Evolutionary conservation across 148 eudicot species (phyloP).

Genomic region (Vaccinium darrowii): DNA sequence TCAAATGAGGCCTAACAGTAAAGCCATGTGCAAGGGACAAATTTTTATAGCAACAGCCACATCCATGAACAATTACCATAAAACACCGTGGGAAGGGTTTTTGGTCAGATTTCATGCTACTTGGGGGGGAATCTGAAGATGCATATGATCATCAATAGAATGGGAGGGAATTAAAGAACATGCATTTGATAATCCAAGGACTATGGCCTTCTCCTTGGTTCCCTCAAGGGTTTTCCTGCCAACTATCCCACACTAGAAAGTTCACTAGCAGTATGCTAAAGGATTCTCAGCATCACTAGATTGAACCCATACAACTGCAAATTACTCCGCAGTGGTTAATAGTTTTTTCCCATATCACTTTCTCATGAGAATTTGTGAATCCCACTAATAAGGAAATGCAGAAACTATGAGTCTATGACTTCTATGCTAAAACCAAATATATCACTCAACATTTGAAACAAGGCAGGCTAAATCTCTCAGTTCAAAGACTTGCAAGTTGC

Average conservation of each 20-base stretch:
- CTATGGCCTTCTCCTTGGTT: background rate
- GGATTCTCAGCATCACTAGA: background rate
- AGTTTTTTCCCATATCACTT: background rate
- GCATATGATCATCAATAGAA: background rate
- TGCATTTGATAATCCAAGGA: constrained; percentile 8
- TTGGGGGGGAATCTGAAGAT: background rate
- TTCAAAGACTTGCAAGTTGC: background rate
- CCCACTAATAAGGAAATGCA: background rate
- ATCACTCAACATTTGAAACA: background rate
- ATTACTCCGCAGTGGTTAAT: background rate
- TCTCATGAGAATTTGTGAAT: background rate
- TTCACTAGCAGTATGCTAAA: background rate
- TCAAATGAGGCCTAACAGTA: background rate
- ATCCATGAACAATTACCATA: background rate
- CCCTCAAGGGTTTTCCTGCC: background rate
- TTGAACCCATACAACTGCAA: background rate
- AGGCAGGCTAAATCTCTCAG: background rate
- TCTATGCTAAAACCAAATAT: background rate
- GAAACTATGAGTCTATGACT: background rate
- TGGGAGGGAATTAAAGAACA: background rate
- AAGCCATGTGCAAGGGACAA: background rate
- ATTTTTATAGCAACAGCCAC: background rate
- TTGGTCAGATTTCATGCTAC: background rate
- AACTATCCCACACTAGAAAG: background rate
- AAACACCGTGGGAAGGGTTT: background rate